A percentile compares a stretch with the other conserved stretches of the same genome.
Conservation (phyloP, 1,284 basidiomycete species). For the Somion occarium region DNA sequence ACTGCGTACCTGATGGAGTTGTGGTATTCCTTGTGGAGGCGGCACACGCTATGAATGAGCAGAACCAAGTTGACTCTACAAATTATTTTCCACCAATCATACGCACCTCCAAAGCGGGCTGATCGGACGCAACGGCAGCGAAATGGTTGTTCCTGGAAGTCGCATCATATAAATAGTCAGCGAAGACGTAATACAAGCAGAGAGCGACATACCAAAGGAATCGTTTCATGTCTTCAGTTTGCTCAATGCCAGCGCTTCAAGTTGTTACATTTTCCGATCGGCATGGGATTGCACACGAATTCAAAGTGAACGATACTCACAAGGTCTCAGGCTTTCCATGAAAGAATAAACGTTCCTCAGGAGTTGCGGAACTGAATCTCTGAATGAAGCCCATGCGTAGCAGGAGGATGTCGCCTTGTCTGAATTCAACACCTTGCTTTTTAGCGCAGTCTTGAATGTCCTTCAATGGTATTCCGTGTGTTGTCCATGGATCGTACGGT, state of each 20-base stretch:
- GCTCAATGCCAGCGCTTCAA: slow-evolving; percentile 61
- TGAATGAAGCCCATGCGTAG: slow-evolving; percentile 63
- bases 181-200: neutral
- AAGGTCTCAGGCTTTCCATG: slow-evolving; percentile 42
- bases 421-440: slow-evolving; percentile 50
- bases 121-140: slow-evolving; percentile 68
- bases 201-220: slow-evolving; percentile 52
- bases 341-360: slow-evolving; percentile 45
- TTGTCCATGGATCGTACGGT: slow-evolving; percentile 64
- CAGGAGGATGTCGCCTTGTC: slow-evolving; percentile 56
- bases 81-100: neutral
- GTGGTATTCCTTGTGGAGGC: slow-evolving; percentile 34
- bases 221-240: slow-evolving; percentile 65
- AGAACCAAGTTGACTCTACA: neutral
- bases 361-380: slow-evolving; percentile 44
- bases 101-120: slow-evolving; percentile 63
- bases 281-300: too few relatives aligned
- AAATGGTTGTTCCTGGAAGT: slow-evolving; percentile 69
- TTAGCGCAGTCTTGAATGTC: slow-evolving; percentile 61
- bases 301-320: slow-evolving; percentile 27
- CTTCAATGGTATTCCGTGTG: slow-evolving; percentile 49
- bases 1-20: slow-evolving; percentile 52
- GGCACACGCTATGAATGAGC: slow-evolving; percentile 48
- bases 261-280: too few relatives aligned
- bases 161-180: neutral